Base-by-base conservation (phyloP, 2,329 filamentous ascomycete species). In the Beauveria rudraprayagi region DNA sequence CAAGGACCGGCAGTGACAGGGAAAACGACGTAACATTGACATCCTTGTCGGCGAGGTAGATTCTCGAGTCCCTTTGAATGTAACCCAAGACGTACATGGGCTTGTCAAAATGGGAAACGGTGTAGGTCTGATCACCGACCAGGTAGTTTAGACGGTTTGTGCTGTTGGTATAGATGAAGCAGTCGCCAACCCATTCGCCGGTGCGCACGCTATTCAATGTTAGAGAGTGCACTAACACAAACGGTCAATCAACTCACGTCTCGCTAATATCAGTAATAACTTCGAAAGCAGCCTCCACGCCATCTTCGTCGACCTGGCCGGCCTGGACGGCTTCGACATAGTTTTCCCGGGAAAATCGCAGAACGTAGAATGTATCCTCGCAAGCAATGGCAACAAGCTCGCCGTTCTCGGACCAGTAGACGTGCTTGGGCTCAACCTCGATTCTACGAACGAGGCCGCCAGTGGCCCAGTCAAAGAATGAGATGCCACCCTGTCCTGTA, bases 81-180 rank as follows among this genome's bases (percentile, higher is more conserved):
- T 99, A 99, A 54, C 94, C 93, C 30, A 99, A 83, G 28, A 96
- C 84, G 75, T 97, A 99, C 87, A 95, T 92, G 28, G 92, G 86
- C 72, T 92, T 88, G 75, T 99, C 94, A 70, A 97, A 97, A 77
- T 97, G 93, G 14, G 92, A 94, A 66, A 99, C 90, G 3, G 93
- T 97, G 80, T 97, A 97, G 16, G 92, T 96, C 77, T 97, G 92
- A 76, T 97, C 94, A 66, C 94, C 94, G 16, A 99, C 93, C 24
- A 99, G 85, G 78, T 97, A 97, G 80, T 97, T 97, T 63, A 99
- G 81, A 64, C 94, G 90, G 80, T 97, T 97, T 10, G 92, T 96
- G 73, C 84, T 90, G 81, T 96, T 97, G 60, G 94, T 97, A 82
- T 97, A 99, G 73, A 97, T 92, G 81, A 99, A 96, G 79, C 93